These are phyloP conservation scores for Metschnikowia lachancei DNA, from an alignment of 805 yeast species.

Conservation along the genomic window DNA sequence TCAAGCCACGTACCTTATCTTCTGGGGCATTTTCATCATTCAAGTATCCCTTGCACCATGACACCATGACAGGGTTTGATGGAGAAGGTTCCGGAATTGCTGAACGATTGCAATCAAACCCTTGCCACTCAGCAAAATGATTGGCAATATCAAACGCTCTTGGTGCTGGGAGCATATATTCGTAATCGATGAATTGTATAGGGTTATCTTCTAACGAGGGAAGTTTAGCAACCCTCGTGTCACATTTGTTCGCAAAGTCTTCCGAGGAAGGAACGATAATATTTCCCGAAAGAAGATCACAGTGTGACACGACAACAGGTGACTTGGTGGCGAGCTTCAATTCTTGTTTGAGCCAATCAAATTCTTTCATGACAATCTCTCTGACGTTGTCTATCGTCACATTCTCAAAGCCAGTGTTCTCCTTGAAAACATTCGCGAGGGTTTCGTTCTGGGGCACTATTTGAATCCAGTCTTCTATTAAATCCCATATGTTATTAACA, in stretches of 20 bases:
- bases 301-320: slow-evolving; percentile 62
- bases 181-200: slow-evolving; percentile 65
- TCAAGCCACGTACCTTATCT: slow-evolving; percentile 41
- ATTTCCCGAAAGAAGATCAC: slow-evolving; percentile 74
- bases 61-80: slow-evolving; percentile 43
- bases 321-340: slow-evolving; percentile 40
- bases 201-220: slow-evolving; percentile 34
- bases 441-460: slow-evolving; percentile 53
- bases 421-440: slow-evolving; percentile 34
- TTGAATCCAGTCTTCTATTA: slow-evolving; percentile 60
- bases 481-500: slow-evolving; percentile 54
- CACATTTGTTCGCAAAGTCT: slow-evolving; percentile 4
- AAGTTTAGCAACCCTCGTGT: slow-evolving; percentile 1
- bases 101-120: slow-evolving; percentile 64
- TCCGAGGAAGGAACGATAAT: slow-evolving; percentile 50
- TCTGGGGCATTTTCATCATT: slow-evolving; percentile 27
- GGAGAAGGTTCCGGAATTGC: slow-evolving; percentile 54
- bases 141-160: slow-evolving; percentile 73
- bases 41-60: slow-evolving; percentile 62
- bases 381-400: slow-evolving; percentile 29
- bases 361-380: slow-evolving; percentile 47
- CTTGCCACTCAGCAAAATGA: slow-evolving; percentile 80
- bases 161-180: slow-evolving; percentile 69
- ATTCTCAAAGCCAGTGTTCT: slow-evolving; percentile 26
- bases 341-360: slow-evolving; percentile 50